These are phyloP conservation scores for Solanum hybrid DNA, from an alignment of 305 asterid species.

Conservation along the genomic window DNA sequence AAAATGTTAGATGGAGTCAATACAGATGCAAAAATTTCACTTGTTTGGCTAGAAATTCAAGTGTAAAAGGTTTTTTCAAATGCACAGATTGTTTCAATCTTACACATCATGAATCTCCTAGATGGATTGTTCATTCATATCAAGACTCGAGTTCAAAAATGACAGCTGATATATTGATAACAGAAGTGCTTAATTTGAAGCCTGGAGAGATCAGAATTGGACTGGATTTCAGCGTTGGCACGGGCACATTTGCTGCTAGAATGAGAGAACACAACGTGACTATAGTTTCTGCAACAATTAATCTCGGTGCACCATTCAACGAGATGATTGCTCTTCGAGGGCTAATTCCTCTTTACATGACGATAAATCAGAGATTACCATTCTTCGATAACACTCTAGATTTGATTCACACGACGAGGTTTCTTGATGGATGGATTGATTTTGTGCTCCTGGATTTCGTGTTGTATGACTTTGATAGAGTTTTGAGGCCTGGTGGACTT, in stretches of 20 bases:
- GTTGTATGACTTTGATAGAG: constrained; percentile 60
- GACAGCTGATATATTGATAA: constrained; percentile 37
- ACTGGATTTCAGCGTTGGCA: constrained; percentile 52
- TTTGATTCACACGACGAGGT: constrained; percentile 52
- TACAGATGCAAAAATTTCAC: constrained; percentile 53
- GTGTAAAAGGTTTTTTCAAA: constrained; percentile 46
- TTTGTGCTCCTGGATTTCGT: constrained; percentile 44
- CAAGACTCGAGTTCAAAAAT: constrained; percentile 22
- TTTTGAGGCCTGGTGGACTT: constrained; percentile 59
- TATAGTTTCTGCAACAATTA: constrained; percentile 38
- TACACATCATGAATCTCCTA: constrained; percentile 32
- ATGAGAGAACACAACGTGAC: constrained; percentile 53
- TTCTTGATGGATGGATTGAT: constrained; percentile 61
- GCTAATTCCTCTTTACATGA: constrained; percentile 48
- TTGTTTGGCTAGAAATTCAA: constrained; percentile 30
- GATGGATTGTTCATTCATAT: constrained; percentile 39
- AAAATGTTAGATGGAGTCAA: constrained; percentile 45
- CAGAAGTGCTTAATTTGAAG: constrained; percentile 44
- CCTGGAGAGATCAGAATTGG: constrained; percentile 45
- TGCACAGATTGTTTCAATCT: constrained; percentile 58
- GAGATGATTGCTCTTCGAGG: constrained; percentile 56
- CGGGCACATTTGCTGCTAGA: constrained; percentile 56
- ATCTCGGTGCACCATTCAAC: constrained; percentile 58
- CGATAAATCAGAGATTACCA: constrained; percentile 55
- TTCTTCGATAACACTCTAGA: constrained; percentile 58